Percentiles rank a stretch among this genome's conserved stretches.
These are phyloP conservation scores for Candida sanyiensis DNA, from an alignment of 805 yeast species.

Conservation along the genomic window DNA sequence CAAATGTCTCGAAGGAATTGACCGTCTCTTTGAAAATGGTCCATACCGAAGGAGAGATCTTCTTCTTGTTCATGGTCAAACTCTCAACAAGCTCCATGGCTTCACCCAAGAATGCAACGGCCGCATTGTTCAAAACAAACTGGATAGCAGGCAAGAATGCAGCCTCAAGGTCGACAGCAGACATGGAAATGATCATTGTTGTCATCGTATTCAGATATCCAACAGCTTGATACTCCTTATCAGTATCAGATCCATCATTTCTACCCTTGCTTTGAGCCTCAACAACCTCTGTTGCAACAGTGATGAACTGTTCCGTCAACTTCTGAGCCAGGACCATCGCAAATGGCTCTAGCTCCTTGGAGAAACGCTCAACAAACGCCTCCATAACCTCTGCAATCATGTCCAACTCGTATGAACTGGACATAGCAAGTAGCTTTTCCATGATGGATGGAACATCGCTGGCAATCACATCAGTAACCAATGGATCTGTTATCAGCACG, in stretches of 20 bases:
- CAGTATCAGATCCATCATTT: slow-evolving; percentile 34
- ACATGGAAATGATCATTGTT: slow-evolving; percentile 66
- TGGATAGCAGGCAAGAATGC: slow-evolving; percentile 53
- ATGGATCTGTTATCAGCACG: slow-evolving; percentile 62
- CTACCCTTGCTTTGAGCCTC: slow-evolving; percentile 29
- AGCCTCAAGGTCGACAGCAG: slow-evolving; percentile 46
- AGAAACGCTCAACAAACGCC: slow-evolving; percentile 83
- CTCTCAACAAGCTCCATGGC: slow-evolving; percentile 59
- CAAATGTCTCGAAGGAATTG: slow-evolving; percentile 53
- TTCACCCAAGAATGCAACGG: slow-evolving; percentile 58
- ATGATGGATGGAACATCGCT: slow-evolving; percentile 73
- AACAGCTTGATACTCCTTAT: slow-evolving; percentile 62
- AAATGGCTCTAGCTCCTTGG: slow-evolving; percentile 85
- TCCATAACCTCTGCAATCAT: slow-evolving; percentile 88
- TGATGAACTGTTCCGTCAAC: slow-evolving; percentile 56
- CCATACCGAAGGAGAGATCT: slow-evolving; percentile 49
- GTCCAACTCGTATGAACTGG: slow-evolving; percentile 81
- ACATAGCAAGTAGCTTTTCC: slow-evolving; percentile 68
- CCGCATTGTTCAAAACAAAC: slow-evolving; percentile 51
- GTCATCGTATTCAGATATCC: slow-evolving; percentile 68
- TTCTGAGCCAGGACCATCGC: slow-evolving; percentile 60
- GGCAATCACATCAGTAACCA: slow-evolving; percentile 66
- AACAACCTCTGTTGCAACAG: slow-evolving; percentile 48
- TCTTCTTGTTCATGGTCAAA: slow-evolving; percentile 42
- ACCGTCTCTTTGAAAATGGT: slow-evolving; percentile 41